Conservation (phyloP, 1,139 yeast genomes). For the Starmera stellimalicola region DNA sequence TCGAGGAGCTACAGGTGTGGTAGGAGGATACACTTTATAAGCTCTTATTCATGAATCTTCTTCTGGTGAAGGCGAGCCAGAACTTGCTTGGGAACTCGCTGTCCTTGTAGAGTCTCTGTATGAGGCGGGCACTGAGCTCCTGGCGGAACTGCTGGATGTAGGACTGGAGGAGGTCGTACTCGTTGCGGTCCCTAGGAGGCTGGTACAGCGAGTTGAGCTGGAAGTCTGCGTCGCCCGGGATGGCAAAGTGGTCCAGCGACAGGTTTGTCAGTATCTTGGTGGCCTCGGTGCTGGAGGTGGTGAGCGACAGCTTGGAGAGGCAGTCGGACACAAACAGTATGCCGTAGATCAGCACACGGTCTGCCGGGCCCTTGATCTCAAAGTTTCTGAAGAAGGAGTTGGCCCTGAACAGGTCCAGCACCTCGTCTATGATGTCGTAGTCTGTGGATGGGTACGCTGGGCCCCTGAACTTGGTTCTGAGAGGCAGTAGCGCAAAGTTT, state of each 20-base stretch:
- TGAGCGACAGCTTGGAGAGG: slow-evolving; percentile 46
- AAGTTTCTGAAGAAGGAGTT: slow-evolving; percentile 94
- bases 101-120: slow-evolving; percentile 60
- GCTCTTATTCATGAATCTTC: slow-evolving; percentile 87
- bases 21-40: slow-evolving; percentile 16
- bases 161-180: slow-evolving; percentile 67
- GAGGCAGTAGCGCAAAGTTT: slow-evolving; percentile 73
- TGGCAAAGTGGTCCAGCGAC: slow-evolving; percentile 77
- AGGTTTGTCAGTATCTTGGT: slow-evolving; percentile 65
- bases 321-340: slow-evolving; percentile 84
- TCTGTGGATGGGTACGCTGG: slow-evolving; percentile 84
- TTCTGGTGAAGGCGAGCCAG: slow-evolving; percentile 94
- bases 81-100: slow-evolving; percentile 60
- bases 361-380: slow-evolving; percentile 94
- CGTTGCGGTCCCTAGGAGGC: slow-evolving; percentile 67
- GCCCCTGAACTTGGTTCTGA: slow-evolving; percentile 78
- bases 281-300: slow-evolving; percentile 53
- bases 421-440: slow-evolving; percentile 88
- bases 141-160: slow-evolving; percentile 92
- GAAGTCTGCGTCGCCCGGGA: slow-evolving; percentile 94
- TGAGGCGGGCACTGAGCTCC: slow-evolving; percentile 75
- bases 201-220: slow-evolving; percentile 80
- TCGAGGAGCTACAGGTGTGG: slow-evolving; percentile 21
- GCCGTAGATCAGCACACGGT: slow-evolving; percentile 93
- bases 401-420: slow-evolving; percentile 85